A percentile compares a stretch with the other conserved stretches of the same genome.
These are phyloP conservation scores for Coffea canephora DNA, from an alignment of 257 asterid species.

Conservation along the genomic window DNA sequence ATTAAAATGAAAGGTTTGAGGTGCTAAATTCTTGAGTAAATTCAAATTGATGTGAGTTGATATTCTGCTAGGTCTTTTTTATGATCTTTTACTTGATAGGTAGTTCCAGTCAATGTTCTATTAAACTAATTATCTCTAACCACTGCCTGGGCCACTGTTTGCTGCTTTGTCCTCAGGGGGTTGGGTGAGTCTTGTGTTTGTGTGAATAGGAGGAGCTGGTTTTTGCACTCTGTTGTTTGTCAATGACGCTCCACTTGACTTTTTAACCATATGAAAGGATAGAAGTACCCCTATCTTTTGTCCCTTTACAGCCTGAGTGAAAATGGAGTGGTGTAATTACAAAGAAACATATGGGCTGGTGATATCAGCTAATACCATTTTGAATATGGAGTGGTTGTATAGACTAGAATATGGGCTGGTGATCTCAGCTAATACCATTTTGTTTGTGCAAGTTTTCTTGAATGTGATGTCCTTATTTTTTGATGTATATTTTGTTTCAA, in stretches of 20 bases:
- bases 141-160: not conserved
- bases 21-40: conserved; percentile 10
- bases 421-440: not conserved
- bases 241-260: too few species aligned
- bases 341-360: not conserved
- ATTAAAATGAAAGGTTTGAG: conserved; percentile 4
- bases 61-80: not conserved
- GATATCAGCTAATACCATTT: not conserved
- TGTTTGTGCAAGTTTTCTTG: not conserved
- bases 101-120: not conserved
- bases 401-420: not conserved
- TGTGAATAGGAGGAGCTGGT: too few species aligned
- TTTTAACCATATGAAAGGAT: too few species aligned
- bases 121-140: not conserved
- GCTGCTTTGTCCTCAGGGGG: too few species aligned
- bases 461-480: not conserved
- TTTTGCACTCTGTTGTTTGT: not conserved
- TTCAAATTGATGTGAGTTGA: not conserved
- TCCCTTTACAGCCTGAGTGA: too few species aligned
- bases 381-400: not conserved
- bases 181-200: not conserved
- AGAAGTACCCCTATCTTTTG: too few species aligned
- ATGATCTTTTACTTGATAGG: not conserved
- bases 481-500: conserved; percentile 14
- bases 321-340: too few species aligned